Evolutionary conservation across 805 yeast species (phyloP).

Genomic region (Candida taoyuanica): DNA sequence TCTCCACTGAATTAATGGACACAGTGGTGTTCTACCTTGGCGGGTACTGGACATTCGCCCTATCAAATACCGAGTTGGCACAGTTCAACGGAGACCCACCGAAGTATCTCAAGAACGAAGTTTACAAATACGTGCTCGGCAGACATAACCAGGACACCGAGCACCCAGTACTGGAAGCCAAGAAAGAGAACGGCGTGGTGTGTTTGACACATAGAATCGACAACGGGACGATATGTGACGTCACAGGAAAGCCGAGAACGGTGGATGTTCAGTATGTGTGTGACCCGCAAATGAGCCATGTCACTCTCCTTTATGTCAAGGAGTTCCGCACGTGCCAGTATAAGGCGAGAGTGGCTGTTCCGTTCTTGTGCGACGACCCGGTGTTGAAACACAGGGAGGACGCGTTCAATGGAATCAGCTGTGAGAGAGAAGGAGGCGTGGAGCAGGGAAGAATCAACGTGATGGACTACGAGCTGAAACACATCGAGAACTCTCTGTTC

Average conservation of each 20-base stretch:
- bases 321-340: slow-evolving; percentile 25
- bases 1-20: slow-evolving; percentile 1
- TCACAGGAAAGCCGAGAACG: slow-evolving; percentile 21
- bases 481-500: background rate
- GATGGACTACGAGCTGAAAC: slow-evolving; percentile 2
- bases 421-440: background rate
- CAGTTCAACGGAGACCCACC: slow-evolving; percentile 15
- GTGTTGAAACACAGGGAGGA: slow-evolving; percentile 12
- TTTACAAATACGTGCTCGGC: slow-evolving; percentile 8
- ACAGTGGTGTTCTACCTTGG: background rate
- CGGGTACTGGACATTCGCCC: slow-evolving; percentile 19
- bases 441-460: slow-evolving; percentile 1
- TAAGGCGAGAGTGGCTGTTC: slow-evolving; percentile 18
- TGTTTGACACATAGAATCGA: slow-evolving; percentile 6
- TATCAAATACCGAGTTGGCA: slow-evolving; percentile 9
- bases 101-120: slow-evolving; percentile 1
- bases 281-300: slow-evolving; percentile 11
- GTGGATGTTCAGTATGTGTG: slow-evolving; percentile 23
- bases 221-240: slow-evolving; percentile 25
- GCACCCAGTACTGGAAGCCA: slow-evolving; percentile 1
- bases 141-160: background rate
- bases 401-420: slow-evolving; percentile 7
- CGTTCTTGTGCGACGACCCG: slow-evolving; percentile 20
- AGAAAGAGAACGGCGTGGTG: slow-evolving; percentile 11
- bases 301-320: slow-evolving; percentile 10